These are phyloP conservation scores for Apiospora arundinis DNA, from an alignment of 2,329 filamentous ascomycete species.

Conservation along the genomic window DNA sequence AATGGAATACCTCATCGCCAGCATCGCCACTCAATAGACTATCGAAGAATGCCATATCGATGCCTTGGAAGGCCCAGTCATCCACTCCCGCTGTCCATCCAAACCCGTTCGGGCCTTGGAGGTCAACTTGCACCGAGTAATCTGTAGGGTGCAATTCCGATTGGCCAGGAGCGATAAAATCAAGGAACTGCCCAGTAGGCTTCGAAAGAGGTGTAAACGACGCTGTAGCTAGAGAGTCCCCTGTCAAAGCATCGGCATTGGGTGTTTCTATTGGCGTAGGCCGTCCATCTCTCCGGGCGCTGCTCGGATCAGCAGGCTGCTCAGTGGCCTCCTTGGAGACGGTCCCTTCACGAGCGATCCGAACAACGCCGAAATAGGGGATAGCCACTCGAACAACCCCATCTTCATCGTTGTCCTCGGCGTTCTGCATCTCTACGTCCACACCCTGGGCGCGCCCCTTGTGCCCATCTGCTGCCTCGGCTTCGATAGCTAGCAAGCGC, in stretches of 20 bases:
- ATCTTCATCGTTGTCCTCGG: not conserved
- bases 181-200: fast-evolving
- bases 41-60: constrained; percentile 25
- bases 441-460: not conserved
- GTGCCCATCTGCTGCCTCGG: constrained; percentile 33
- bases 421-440: not conserved
- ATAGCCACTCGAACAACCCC: not conserved
- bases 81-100: constrained; percentile 23
- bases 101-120: not conserved
- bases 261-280: no score
- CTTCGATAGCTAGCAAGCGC: constrained; percentile 42
- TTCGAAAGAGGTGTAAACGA: not conserved
- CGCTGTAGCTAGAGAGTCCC: not conserved
- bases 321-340: not conserved
- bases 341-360: not conserved
- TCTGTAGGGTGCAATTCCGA: not conserved
- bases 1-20: not conserved
- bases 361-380: not conserved
- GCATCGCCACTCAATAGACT: not conserved
- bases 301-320: not conserved
- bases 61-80: constrained; percentile 25
- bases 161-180: not conserved
- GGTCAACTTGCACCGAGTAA: not conserved
- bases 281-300: not conserved
- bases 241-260: not conserved